Base-by-base conservation (phyloP, 768 basidiomycete species). In the Trametes punicea region DNA sequence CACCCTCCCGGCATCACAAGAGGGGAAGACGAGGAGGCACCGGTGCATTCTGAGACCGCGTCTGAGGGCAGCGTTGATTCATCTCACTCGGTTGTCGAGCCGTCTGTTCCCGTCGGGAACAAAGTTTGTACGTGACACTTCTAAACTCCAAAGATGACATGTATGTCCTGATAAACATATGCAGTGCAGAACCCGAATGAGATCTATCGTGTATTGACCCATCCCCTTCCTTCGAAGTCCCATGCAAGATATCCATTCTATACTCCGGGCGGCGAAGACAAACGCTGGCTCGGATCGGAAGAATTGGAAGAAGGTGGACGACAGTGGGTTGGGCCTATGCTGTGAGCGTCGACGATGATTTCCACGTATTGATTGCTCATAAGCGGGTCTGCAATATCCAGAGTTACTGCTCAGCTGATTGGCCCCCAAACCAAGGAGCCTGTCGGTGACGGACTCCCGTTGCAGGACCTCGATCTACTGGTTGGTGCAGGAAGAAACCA, bases 291-390 rank as follows among this genome's bases (percentile, higher is more conserved):
- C 21, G 75, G 72, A 21, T 71, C 72, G 10, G 78, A 76, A 20
- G 77, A 75, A 51, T 69, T 77, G 11, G 79, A 83, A 62, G 81
- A 81, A 67, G 78, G 79, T 34, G 84, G 82, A n/a, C 66, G 78
- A 53, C 77, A 83, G 44, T 90, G 89, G 89, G 81, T 88, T 9
- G 89, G 89, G 26, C 75, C 81, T 20, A 64, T 90, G 60, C 81
- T 91, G 89, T 87, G 55, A 58, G 79, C 44, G 36, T 46, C 30
- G 6, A 36, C 23, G 18, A 1, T 46, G 21, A 16, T 15, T 18
- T 2, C 8, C 41, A 6, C 18, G 1, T 11, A 4, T 23, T n/a
- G 18, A 13, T 16, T 26, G 6, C 38, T 42, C 27, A 18, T 36
- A 21, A 38, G 10, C 8, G 11, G 2, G 7, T 9, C 18, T 15